Evolutionary conservation across 1,284 basidiomycete species (phyloP).

Genomic region (Leccinum pallidistipes): DNA sequence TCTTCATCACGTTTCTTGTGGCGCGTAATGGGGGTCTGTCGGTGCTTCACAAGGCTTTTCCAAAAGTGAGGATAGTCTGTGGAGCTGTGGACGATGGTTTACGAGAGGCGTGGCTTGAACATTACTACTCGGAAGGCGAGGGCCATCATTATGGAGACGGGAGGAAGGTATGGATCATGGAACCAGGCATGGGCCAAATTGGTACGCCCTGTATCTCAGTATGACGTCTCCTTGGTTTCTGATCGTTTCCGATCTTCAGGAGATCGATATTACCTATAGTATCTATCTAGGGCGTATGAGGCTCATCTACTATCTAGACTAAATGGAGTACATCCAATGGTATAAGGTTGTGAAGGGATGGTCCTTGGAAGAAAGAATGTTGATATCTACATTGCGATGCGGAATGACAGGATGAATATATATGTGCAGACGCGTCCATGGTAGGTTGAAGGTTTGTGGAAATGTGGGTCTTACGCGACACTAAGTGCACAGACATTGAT

Average conservation of each 20-base stretch:
- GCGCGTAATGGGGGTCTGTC: conserved; percentile 78
- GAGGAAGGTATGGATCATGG: conserved; percentile 71
- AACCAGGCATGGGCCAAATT: conserved; percentile 83
- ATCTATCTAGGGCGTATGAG: background rate
- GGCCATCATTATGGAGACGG: conserved; percentile 40
- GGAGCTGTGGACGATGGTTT: conserved; percentile 78
- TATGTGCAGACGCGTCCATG: background rate
- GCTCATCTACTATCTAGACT: conserved; percentile 10
- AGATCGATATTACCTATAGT: conserved; percentile 48
- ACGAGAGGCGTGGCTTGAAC: conserved; percentile 68
- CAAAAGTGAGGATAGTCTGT: conserved; percentile 77
- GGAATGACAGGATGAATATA: conserved; percentile 8
- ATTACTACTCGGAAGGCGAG: conserved; percentile 46
- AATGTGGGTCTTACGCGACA: conserved; percentile 4
- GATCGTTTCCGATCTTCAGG: conserved; percentile 32
- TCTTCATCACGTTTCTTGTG: conserved; percentile 89
- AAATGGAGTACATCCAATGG: conserved; percentile 4
- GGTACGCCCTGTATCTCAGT: conserved; percentile 43
- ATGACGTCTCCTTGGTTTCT: conserved; percentile 1
- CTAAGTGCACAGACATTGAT: conserved; percentile 16
- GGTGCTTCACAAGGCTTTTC: conserved; percentile 81
- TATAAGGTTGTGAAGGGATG: conserved; percentile 6
- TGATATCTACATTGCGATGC: conserved; percentile 15
- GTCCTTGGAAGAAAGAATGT: conserved; percentile 14
- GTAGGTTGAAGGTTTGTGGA: conserved; percentile 7